phyloP scores from a whole-genome alignment of 2,329 filamentous ascomycete species.

The Pseudophaeomoniella oleicola region DNA sequence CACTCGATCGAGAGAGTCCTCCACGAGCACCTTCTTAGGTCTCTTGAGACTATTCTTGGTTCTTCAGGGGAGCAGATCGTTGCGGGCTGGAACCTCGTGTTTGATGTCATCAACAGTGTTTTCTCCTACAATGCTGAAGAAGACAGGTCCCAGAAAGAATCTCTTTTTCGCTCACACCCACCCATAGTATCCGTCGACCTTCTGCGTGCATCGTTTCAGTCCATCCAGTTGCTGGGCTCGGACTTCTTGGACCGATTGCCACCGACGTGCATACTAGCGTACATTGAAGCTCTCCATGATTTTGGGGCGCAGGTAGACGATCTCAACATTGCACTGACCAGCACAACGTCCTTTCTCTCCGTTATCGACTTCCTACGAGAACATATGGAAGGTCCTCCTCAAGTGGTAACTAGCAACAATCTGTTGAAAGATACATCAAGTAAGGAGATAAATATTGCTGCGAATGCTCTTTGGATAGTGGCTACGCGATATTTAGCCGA shows the following conservation, averaged over 20 bases:
- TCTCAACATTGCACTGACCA: constrained; percentile 87
- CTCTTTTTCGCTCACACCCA: constrained; percentile 6
- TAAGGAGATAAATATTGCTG: neutral
- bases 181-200: constrained; percentile 29
- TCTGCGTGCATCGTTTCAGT: constrained; percentile 75
- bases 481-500: neutral
- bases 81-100: constrained; percentile 72
- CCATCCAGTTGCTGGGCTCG: constrained; percentile 82
- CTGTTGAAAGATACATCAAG: neutral
- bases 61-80: constrained; percentile 73
- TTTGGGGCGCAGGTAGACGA: constrained; percentile 86
- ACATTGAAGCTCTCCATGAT: constrained; percentile 76
- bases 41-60: constrained; percentile 69
- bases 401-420: constrained; percentile 5
- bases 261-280: constrained; percentile 55
- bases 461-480: neutral
- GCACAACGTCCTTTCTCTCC: constrained; percentile 91
- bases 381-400: constrained; percentile 17
- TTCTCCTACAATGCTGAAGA: constrained; percentile 41
- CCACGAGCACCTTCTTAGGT: constrained; percentile 65
- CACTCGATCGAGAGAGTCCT: constrained; percentile 35
- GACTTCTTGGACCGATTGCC: constrained; percentile 71
- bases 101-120: constrained; percentile 71
- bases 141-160: constrained; percentile 11
- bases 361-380: constrained; percentile 69